Evolutionary conservation across 1,284 basidiomycete species (phyloP), one percentile per base, ranked within the genome.

Genomic region (Puccinia sorghi): DNA sequence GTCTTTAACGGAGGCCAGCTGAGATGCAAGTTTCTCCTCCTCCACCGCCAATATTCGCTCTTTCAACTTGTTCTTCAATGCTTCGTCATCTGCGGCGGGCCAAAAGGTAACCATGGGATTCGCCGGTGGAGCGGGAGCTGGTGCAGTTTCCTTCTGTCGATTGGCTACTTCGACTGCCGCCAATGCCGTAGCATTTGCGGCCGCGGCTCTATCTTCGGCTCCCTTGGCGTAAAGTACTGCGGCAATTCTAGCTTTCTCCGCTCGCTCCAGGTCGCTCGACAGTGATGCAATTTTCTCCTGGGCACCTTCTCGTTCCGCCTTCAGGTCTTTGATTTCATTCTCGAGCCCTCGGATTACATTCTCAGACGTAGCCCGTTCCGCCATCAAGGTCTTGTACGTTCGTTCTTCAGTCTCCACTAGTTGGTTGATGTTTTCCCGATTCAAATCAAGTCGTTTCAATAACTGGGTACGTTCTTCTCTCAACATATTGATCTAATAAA

Each of bases 401-500:
- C 73, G 43, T 13, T 75, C 73, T 67, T 75, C 73, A 25, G 73
- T 75, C 20, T 61, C 39, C 63, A 75, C 52, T 15, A 75, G 50
- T 75, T 75, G 73, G 52, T 39, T 75, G n/a, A 67, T 75, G 37
- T 75, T 75, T 32, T 75, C 73, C 22, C 73, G 73, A 67, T 64
- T 75, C 22, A 75, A 27, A 20, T 75, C 73, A 17, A 75, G 37
- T 39, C 73, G n/a, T 43, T 63, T 52, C 9, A 75, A 27, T 15
- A 75, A 64, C 64, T 75, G 73, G n/a, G 46, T 52, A 13, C 73
- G 73, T 43, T 75, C 73, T 52, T 75, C 73, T 66, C 63, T 48
- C 32, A 64, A 37, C 72, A 73, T 73, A 46, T 73, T 59, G 39
- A 50, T 63, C 72, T n/a, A n/a, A n/a, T 73, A 4, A n/a, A 25